Percentiles rank a stretch among this genome's conserved stretches.
phyloP scores from a whole-genome alignment of 306 rosid genomes.

The Sicyos baderoa region DNA sequence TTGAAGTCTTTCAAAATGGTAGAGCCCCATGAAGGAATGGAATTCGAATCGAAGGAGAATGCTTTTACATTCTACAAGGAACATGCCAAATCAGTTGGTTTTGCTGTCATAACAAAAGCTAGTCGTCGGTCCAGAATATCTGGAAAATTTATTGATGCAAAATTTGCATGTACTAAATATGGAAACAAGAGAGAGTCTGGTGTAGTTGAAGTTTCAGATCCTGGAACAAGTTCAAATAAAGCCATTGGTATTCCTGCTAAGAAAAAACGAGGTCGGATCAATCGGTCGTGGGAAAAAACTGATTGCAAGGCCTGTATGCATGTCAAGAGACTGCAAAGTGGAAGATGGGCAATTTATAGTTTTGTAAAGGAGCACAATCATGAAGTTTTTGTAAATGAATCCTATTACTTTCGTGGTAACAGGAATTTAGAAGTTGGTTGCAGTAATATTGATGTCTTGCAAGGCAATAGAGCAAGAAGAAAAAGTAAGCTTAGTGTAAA shows the following conservation, averaged over 20 bases:
- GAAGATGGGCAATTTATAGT: slow-evolving; percentile 32
- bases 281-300: slow-evolving; percentile 33
- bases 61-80: slow-evolving; percentile 40
- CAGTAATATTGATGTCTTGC: slow-evolving; percentile 22
- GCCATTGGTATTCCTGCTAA: slow-evolving; percentile 23
- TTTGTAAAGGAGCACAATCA: slow-evolving; percentile 42
- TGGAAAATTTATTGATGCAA: slow-evolving; percentile 46
- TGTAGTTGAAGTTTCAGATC: slow-evolving; percentile 22
- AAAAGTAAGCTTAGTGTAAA: slow-evolving; percentile 24
- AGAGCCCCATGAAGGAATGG: slow-evolving; percentile 37
- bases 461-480: slow-evolving; percentile 30
- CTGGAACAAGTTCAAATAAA: slow-evolving; percentile 18
- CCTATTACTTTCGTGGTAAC: slow-evolving; percentile 27
- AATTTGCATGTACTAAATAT: slow-evolving; percentile 40
- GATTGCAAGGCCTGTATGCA: slow-evolving; percentile 45
- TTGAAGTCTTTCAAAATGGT: slow-evolving; percentile 21
- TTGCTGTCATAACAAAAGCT: slow-evolving; percentile 32
- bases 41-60: slow-evolving; percentile 42
- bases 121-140: slow-evolving; percentile 43
- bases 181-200: slow-evolving; percentile 31
- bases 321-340: slow-evolving; percentile 37
- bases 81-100: slow-evolving; percentile 40
- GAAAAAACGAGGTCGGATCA: slow-evolving; percentile 37
- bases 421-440: slow-evolving; percentile 6
- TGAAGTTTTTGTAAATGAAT: slow-evolving; percentile 33